Percentiles rank a stretch among this genome's conserved stretches.
Evolutionary conservation across 2,329 filamentous ascomycete genomes (phyloP).

Genomic region (Exophiala oligosperma): DNA sequence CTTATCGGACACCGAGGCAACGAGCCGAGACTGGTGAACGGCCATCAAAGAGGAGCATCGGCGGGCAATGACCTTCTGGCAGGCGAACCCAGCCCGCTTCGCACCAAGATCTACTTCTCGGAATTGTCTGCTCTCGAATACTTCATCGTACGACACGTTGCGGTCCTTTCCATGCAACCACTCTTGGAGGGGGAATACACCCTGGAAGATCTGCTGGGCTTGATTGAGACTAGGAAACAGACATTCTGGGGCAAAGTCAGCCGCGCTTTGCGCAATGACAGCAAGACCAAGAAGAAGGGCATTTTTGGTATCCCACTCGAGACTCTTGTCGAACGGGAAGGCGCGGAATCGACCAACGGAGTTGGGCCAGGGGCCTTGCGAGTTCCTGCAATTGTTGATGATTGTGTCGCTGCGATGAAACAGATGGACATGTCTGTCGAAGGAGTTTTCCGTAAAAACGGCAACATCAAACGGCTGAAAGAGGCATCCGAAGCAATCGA

Average conservation of each 20-base stretch:
- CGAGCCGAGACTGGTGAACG: constrained; percentile 63
- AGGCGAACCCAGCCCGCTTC: constrained; percentile 56
- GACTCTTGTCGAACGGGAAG: constrained; percentile 84
- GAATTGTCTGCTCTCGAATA: constrained; percentile 94
- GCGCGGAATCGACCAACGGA: constrained; percentile 95
- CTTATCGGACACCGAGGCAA: constrained; percentile 56
- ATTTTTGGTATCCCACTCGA: constrained; percentile 91
- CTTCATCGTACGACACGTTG: constrained; percentile 93
- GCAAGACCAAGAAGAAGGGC: constrained; percentile 82
- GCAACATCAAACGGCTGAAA: constrained; percentile 91
- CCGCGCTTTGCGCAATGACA: constrained; percentile 87
- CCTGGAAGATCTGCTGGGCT: constrained; percentile 85
- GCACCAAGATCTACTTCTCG: constrained; percentile 83
- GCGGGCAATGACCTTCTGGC: constrained; percentile 49
- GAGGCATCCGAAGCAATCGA: constrained; percentile 87
- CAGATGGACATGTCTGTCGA: constrained; percentile 99
- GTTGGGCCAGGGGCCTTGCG: constrained; percentile 88
- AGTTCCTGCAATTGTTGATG: constrained; percentile 92
- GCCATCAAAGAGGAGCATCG: constrained; percentile 68
- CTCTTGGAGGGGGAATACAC: constrained; percentile 86
- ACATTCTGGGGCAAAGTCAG: constrained; percentile 99
- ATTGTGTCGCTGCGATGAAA: constrained; percentile 89
- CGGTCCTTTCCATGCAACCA: constrained; percentile 92
- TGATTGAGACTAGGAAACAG: constrained; percentile 90
- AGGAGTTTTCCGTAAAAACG: constrained; percentile 98